These are phyloP conservation scores for Pelargonium cotyledonis DNA, from an alignment of 441 rosid species.

Conservation along the genomic window DNA sequence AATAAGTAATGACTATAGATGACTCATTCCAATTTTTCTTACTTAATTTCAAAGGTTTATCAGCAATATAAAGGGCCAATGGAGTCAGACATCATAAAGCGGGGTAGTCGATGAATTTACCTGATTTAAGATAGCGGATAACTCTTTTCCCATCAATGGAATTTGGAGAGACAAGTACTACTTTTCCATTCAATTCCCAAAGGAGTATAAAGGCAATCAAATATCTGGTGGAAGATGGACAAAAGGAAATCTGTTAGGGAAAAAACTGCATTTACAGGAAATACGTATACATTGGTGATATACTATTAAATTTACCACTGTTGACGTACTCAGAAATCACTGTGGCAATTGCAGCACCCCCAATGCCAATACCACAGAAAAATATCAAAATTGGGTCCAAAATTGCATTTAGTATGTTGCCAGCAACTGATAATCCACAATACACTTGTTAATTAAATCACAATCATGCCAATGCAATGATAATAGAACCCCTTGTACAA, in stretches of 20 bases:
- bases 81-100: neutral
- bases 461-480: neutral
- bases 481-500: neutral
- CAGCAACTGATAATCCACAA: constrained; percentile 57
- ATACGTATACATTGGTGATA: constrained; percentile 16
- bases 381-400: constrained; percentile 75
- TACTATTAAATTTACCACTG: constrained; percentile 55
- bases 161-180: constrained; percentile 59
- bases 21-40: neutral
- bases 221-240: constrained; percentile 42
- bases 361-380: constrained; percentile 57
- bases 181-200: constrained; percentile 72
- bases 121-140: constrained; percentile 65
- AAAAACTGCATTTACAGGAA: constrained; percentile 11
- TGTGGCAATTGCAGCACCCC: constrained; percentile 84
- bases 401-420: constrained; percentile 67
- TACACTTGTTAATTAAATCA: constrained; percentile 3
- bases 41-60: neutral
- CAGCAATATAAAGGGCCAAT: neutral
- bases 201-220: constrained; percentile 76
- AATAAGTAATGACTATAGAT: neutral
- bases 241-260: constrained; percentile 13
- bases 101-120: constrained; percentile 29
- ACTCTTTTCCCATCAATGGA: constrained; percentile 51
- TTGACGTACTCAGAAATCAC: constrained; percentile 94